Conservation (phyloP, 495 filamentous ascomycete species). For the Hyphodiscus hymeniophilus region DNA sequence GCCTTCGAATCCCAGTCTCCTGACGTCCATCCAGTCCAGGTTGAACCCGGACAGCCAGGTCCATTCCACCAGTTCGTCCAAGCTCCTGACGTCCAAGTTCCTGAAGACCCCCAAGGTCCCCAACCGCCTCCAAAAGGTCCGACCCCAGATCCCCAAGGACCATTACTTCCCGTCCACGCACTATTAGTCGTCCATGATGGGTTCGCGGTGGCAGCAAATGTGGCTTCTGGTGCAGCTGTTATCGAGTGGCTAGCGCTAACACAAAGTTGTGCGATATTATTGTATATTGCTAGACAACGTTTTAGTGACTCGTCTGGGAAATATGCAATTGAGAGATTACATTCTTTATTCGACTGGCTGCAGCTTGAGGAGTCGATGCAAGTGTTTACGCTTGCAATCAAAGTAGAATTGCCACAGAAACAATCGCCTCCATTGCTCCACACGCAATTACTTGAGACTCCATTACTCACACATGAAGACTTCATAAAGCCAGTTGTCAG, state of each 20-base stretch:
- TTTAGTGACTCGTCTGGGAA: neutral
- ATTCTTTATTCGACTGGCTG: neutral
- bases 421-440: too few relatives aligned
- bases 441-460: too few relatives aligned
- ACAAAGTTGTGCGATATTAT: neutral
- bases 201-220: neutral
- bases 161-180: neutral
- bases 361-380: neutral
- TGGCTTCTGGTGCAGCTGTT: neutral
- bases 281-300: neutral
- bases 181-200: neutral
- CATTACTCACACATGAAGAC: too few relatives aligned
- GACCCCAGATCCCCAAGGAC: neutral
- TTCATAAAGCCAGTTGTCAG: too few relatives aligned
- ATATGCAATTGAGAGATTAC: too few relatives aligned
- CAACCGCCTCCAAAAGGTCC: slow-evolving; percentile 1
- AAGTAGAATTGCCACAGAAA: too few relatives aligned
- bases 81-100: neutral
- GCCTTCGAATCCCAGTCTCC: neutral
- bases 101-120: slow-evolving; percentile 1
- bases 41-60: neutral
- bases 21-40: slow-evolving; percentile 1
- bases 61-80: neutral
- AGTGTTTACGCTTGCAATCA: neutral
- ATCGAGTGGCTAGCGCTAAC: neutral